Base-by-base conservation (phyloP, 805 yeast genomes). In the Cyberlindnera euphorbiae region DNA sequence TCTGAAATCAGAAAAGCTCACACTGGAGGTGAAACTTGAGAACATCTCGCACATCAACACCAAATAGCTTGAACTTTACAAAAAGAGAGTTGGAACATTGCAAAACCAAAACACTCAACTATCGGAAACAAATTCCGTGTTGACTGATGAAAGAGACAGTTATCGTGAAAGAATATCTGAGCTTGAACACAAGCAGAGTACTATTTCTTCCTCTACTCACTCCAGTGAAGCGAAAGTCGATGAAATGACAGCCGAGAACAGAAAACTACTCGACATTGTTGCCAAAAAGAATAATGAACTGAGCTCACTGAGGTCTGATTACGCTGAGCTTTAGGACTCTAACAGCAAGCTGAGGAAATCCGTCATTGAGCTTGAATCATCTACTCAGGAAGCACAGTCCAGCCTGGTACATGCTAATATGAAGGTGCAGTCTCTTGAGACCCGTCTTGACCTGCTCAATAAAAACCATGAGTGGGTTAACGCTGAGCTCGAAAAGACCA, bases 401-500 rank as follows among this genome's bases (percentile, higher is more conserved):
- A 36, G 46, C 46, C 34, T 51, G 41, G 28, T 55, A 28, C 54
- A 60, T 23, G 43, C 52, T 8, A 53, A 59, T 40, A 46, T 67
- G 27, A 61, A 57, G 28, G 46, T 62, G 16, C 67, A 67, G 35
- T 55, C 62, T 25, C 45, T 64, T 6, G 56, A 57, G 23, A 72
- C 64, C 36, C 77, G 74, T 35, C 35, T 71, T 6, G 64, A 62
- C 17, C 54, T 63, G n/a, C 45, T 66, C 13, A 58, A 64, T 14
- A 55, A 60, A 25, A 62, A 58, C 34, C 73, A 65, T 39, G 64
- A 60, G 13, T 58, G 69, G 57, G 49, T 73, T 4, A 67, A 74
- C 26, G 42, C 56, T 4, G 66, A 67, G 38, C 49, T 73, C 13
- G 50, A 56, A 13, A 39, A 56, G 5, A 55, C 60, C 27, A 43